Evolutionary conservation across 2,329 filamentous ascomycete species (phyloP), one percentile per base, ranked within the genome.

Genomic region (Pseudopyricularia cyperi): DNA sequence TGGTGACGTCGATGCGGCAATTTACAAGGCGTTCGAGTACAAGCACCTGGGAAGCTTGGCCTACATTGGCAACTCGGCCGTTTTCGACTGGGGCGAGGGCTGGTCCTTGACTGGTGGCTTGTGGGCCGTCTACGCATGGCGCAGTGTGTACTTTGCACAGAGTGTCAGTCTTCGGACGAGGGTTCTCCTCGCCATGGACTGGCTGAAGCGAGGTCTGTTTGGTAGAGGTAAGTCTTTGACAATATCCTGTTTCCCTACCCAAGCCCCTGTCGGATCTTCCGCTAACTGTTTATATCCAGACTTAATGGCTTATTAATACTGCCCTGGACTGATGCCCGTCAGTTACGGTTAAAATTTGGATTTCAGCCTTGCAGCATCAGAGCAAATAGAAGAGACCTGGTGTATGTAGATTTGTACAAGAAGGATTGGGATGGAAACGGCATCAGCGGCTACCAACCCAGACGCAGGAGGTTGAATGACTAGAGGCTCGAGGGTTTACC

Each of bases 141-240:
- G 93, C 56, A 90, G 88, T 57, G 85, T 96, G 14, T 98, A 98
- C 69, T 98, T 98, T 71, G 89, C 93, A 12, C 89, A 98, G 74
- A 95, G 89, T 63, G 93, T 98, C 48, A 96, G 90, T 67, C 77
- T 97, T 54, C 75, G 93, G 59, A 98, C 93, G 26, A 80, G 91
- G 56, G 79, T 89, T 57, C 69, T 98, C 62, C 74, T 98, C 68
- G 89, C 89, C 17, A 96, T 98, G 93, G 93, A 98, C 66, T 98
- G 93, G 93, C 83, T 82, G n/a, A 98, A 97, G 79, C 78, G 94
- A 65, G 87, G 89, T 12, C 68, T 98, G 22, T 98, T 98, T 71
- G 93, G 93, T 59, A 79, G 93, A 83, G 93, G 91, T 96, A 70
- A 72, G 83, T 73, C 53, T 46, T 42, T 1, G 14, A 44, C 4